Conservation (phyloP, 2,329 filamentous ascomycete genomes). For the Aspergillus caelatus region DNA sequence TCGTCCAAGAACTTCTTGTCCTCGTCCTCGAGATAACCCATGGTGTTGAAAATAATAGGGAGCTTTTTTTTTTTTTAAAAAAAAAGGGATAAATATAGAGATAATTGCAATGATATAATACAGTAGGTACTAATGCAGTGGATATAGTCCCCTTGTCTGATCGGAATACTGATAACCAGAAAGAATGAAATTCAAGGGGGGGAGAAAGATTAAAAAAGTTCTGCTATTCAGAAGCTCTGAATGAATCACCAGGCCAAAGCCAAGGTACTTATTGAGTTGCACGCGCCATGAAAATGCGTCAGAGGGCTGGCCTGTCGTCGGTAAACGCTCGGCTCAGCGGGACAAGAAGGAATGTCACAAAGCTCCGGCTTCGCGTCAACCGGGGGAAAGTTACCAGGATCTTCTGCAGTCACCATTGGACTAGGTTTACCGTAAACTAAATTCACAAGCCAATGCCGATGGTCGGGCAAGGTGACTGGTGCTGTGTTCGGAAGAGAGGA, state of each 20-base stretch:
- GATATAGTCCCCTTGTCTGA: not conserved
- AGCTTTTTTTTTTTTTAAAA: too few species aligned
- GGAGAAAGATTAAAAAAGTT: slow-evolving; percentile 17
- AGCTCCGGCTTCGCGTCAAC: slow-evolving; percentile 27
- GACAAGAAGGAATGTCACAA: slow-evolving; percentile 27
- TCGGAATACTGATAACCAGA: slow-evolving; percentile 10
- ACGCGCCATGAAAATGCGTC: slow-evolving; percentile 35
- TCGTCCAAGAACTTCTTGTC: slow-evolving; percentile 78
- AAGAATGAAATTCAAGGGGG: slow-evolving; percentile 6
- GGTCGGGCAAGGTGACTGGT: slow-evolving; percentile 28
- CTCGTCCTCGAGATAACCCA: slow-evolving; percentile 62
- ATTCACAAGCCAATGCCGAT: slow-evolving; percentile 35
- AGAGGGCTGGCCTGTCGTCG: slow-evolving; percentile 29
- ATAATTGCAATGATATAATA: slow-evolving; percentile 15
- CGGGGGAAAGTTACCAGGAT: slow-evolving; percentile 12
- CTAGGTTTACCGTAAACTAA: slow-evolving; percentile 17
- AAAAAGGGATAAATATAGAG: not conserved
- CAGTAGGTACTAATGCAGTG: slow-evolving; percentile 1
- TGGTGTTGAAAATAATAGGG: slow-evolving; percentile 26
- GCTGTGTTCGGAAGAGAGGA: slow-evolving; percentile 41
- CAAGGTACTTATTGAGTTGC: slow-evolving; percentile 34
- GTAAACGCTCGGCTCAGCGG: slow-evolving; percentile 46
- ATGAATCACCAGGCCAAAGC: slow-evolving; percentile 34
- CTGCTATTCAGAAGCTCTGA: not conserved
- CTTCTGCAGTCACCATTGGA: slow-evolving; percentile 5